Evolutionary conservation across 1,284 basidiomycete species (phyloP), one percentile per base, ranked within the genome.

Genomic region (Ganoderma multipileum): DNA sequence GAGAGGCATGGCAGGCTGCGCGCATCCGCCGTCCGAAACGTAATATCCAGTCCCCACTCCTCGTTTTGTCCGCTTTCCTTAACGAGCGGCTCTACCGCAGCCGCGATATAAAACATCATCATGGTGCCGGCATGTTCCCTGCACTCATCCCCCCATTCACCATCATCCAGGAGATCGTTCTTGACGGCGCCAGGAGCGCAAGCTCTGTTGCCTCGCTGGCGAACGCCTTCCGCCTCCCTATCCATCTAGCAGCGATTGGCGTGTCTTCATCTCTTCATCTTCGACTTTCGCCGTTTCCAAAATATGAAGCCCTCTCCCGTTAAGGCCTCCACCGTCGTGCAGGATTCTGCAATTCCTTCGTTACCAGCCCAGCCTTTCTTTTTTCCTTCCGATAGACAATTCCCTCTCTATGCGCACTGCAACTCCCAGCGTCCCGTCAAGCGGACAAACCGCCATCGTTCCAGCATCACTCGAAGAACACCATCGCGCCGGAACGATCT

Each of bases 11-110:
- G 23, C 16, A 9, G 33, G 20, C 28, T 62, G 61, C 55, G 55
- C 52, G 26, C 50, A 58, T 42, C 38, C 64, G 64, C 63, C 0
- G 47, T 36, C 69, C 64, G 69, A 68, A 64, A 65, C 63, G 66
- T 52, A 23, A 50, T 23, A 33, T 63, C 69, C 54, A 70, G 69
- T 67, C 69, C 66, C 55, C 23, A 12, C 66, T 42, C 66, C 69
- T 67, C 66, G 66, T 70, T 70, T 70, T 67, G 69, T 70, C 63
- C 61, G 52, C 41, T 61, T 65, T n/a, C 64, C 69, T 59, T 65
- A 70, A 67, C 47, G 61, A 68, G 66, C 58, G 12, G 36, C 63
- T 44, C 52, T n/a, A 64, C 61, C 59, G 55, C 62, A 63, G 68
- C 62, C 59, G 68, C 38, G 62, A 44, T 69, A 69, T 69, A 69